Percentiles rank a stretch among this genome's conserved stretches.
These are phyloP conservation scores for Lepraria neglecta DNA, from an alignment of 495 filamentous ascomycete species.

Conservation along the genomic window DNA sequence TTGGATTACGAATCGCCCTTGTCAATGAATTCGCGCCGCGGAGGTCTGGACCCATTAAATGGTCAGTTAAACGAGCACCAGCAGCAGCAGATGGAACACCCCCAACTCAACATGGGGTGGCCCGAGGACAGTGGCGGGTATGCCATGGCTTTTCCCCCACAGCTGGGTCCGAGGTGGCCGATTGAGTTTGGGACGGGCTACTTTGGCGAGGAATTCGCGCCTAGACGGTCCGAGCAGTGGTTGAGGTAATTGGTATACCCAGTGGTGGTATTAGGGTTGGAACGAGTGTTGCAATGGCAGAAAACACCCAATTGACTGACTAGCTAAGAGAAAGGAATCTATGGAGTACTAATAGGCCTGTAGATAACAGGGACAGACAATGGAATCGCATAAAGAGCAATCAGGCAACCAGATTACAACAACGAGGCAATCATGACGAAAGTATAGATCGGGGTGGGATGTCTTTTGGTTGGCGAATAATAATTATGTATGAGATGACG, in stretches of 20 bases:
- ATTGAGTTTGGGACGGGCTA: conserved; percentile 10
- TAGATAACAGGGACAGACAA: no score
- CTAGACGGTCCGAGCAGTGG: conserved; percentile 3
- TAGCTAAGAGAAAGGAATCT: no score
- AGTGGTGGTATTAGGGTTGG: no score
- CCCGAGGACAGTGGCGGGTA: neutral
- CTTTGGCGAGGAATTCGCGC: neutral
- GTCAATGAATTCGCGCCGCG: neutral
- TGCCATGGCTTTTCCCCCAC: neutral
- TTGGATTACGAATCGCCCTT: conserved; percentile 4
- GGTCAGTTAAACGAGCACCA: neutral
- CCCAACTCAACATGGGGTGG: neutral
- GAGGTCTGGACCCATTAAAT: neutral
- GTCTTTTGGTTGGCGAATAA: no score
- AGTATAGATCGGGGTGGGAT: no score
- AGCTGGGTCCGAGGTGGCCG: neutral
- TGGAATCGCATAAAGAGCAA: no score
- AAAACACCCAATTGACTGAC: no score
- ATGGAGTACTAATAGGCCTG: no score
- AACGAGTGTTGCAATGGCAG: no score
- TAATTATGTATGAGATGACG: no score
- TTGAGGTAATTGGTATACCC: neutral
- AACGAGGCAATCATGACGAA: no score
- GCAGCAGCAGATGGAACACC: neutral
- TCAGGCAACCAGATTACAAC: no score